These are phyloP conservation scores for Cercospora beticola DNA, from an alignment of 2,329 filamentous ascomycete genomes.

Conservation along the genomic window DNA sequence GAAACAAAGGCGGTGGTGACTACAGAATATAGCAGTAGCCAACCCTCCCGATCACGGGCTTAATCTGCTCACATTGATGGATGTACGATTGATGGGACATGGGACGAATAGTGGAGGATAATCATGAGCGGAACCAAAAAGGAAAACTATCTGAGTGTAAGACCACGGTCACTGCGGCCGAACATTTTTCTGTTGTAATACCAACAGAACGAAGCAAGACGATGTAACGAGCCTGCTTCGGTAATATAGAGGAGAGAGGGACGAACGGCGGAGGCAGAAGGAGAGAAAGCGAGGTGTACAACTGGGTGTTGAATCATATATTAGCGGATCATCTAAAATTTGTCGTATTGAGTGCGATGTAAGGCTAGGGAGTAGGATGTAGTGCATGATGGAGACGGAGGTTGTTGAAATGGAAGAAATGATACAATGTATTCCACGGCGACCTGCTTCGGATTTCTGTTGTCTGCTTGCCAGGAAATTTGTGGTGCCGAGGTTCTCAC, in stretches of 20 bases:
- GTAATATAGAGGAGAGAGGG: not conserved
- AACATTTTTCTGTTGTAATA: not conserved
- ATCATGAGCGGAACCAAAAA: not conserved
- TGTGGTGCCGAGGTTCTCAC: not conserved
- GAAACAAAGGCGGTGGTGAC: conserved; percentile 1
- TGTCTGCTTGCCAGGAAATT: too few species aligned
- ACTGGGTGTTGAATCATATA: not conserved
- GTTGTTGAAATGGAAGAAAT: not conserved
- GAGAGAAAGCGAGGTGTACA: not conserved
- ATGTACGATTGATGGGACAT: not conserved
- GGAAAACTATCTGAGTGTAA: not conserved
- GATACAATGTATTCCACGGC: not conserved
- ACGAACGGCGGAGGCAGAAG: not conserved
- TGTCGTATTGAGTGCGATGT: not conserved
- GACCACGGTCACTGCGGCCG: not conserved
- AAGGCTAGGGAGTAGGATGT: not conserved
- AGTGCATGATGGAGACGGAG: not conserved
- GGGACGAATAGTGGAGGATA: not conserved
- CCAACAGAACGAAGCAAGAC: not conserved
- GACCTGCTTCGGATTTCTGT: not conserved
- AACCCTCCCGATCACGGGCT: not conserved
- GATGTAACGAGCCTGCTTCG: not conserved
- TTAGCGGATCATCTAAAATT: not conserved
- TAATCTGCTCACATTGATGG: not conserved
- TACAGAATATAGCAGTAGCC: not conserved